Conservation (phyloP, 768 basidiomycete genomes). For the Candolleomyces efflorescens region DNA sequence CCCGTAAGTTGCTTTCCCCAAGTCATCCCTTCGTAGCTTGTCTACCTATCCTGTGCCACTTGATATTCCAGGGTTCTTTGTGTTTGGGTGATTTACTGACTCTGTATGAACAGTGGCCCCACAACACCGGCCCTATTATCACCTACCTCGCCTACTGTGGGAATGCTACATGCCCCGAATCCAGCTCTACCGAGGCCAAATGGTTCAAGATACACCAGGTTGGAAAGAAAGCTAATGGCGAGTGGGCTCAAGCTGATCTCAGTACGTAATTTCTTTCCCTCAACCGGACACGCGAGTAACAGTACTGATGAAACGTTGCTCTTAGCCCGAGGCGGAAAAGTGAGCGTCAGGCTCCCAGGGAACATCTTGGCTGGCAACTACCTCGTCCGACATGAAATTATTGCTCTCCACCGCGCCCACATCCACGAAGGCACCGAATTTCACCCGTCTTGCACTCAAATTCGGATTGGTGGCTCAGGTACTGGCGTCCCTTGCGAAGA, state of each 20-base stretch:
- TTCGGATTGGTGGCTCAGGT: conserved; percentile 51
- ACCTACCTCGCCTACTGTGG: conserved; percentile 72
- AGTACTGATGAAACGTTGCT: too few relatives aligned
- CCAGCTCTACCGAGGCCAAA: conserved; percentile 50
- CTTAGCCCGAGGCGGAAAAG: too few relatives aligned
- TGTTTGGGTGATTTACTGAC: not conserved
- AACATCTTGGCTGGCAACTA: conserved; percentile 66
- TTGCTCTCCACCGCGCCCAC: conserved; percentile 66
- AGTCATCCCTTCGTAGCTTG: too few relatives aligned
- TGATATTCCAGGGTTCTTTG: too few relatives aligned
- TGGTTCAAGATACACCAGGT: conserved; percentile 73
- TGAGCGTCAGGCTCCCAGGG: conserved; percentile 38
- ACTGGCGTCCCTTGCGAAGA: conserved; percentile 39
- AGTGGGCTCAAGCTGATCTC: conserved; percentile 53
- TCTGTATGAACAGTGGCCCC: conserved; percentile 41
- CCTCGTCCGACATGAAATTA: conserved; percentile 75
- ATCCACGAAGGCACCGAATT: conserved; percentile 66
- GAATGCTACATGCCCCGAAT: conserved; percentile 51
- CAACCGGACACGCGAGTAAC: too few relatives aligned
- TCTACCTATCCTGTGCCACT: too few relatives aligned
- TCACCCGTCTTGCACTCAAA: conserved; percentile 67
- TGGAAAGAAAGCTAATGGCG: conserved; percentile 33
- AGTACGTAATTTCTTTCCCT: conserved; percentile 31
- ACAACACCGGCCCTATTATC: conserved; percentile 65
- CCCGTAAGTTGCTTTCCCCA: conserved; percentile 32